Evolutionary conservation across 257 asterid genomes (phyloP).

Genomic region (Nicotiana undulata): DNA sequence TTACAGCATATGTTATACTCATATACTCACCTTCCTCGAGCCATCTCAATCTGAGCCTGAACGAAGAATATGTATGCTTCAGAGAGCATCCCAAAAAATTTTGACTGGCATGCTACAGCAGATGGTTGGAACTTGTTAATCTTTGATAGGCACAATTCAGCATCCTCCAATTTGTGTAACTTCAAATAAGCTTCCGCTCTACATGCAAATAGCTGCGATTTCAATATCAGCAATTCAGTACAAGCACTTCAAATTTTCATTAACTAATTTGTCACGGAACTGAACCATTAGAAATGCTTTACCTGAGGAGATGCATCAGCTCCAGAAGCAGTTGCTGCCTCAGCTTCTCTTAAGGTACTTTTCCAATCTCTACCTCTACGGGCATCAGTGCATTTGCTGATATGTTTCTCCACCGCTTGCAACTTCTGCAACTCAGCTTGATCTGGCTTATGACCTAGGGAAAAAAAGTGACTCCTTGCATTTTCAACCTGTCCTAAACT

Average conservation of each 20-base stretch:
- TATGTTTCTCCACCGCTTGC: constrained; percentile 52
- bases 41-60: constrained; percentile 46
- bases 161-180: constrained; percentile 53
- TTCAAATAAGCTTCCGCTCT: constrained; percentile 68
- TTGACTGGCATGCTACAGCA: constrained; percentile 19
- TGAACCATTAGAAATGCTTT: constrained; percentile 1
- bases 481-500: constrained; percentile 71
- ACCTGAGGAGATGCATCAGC: constrained; percentile 80
- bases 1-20: not conserved
- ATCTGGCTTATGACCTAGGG: constrained; percentile 48
- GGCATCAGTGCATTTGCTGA: constrained; percentile 45
- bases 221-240: constrained; percentile 17
- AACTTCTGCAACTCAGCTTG: constrained; percentile 51
- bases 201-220: constrained; percentile 59
- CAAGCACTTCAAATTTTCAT: not conserved
- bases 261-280: not conserved
- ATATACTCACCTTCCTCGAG: constrained; percentile 51
- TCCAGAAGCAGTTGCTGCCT: constrained; percentile 62
- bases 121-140: constrained; percentile 19
- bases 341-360: constrained; percentile 48
- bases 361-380: constrained; percentile 64
- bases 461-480: constrained; percentile 54
- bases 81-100: constrained; percentile 49
- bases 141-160: constrained; percentile 29
- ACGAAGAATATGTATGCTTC: constrained; percentile 55